Evolutionary conservation across 768 basidiomycete species (phyloP), one percentile per base, ranked within the genome.

Genomic region (Krasilnikovozyma curviuscula): DNA sequence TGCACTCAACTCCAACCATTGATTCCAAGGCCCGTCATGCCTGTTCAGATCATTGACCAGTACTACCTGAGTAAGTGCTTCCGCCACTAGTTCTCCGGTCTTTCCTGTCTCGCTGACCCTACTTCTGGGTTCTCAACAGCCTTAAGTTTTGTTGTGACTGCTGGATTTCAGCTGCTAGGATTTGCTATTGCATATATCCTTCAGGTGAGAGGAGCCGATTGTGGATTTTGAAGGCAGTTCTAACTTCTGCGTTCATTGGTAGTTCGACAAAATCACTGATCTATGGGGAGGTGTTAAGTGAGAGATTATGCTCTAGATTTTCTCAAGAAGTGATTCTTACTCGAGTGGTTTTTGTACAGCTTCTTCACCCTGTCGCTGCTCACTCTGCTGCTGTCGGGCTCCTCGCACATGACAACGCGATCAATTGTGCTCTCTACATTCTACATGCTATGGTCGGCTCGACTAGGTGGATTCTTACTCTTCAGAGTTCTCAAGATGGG

Each of bases 251-350:
- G 42, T 30, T 28, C 28, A 32, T 2, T 19, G 16, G 16, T 48
- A 78, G 66, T 77, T 79, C 55, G 78, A 81, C 63, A 79, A 81
- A 60, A 75, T 79, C 38, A 79, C 78, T 12, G 78, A 79, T 62
- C 74, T 46, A 9, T 35, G 44, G 56, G 60, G 60, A 63, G 78
- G 77, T n/a, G n/a, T n/a, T n/a, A n/a, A n/a, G n/a, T n/a, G n/a
- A n/a, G n/a, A n/a, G n/a, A n/a, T n/a, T n/a, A n/a, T n/a, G n/a
- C n/a, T n/a, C n/a, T n/a, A n/a, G n/a, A n/a, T n/a, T n/a, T n/a
- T n/a, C n/a, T n/a, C 21, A 76, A 74, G 14, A 80, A 79, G 59
- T 79, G 79, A 65, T 76, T 79, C 61, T 58, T 76, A 13, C 62
- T 80, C 37, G 40, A 9, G n/a, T 25, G 14, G 10, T 27, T 28